Percentiles rank a stretch among this genome's conserved stretches.
Conservation (phyloP, 1,139 yeast genomes). For the Taphrina flavorubra region DNA sequence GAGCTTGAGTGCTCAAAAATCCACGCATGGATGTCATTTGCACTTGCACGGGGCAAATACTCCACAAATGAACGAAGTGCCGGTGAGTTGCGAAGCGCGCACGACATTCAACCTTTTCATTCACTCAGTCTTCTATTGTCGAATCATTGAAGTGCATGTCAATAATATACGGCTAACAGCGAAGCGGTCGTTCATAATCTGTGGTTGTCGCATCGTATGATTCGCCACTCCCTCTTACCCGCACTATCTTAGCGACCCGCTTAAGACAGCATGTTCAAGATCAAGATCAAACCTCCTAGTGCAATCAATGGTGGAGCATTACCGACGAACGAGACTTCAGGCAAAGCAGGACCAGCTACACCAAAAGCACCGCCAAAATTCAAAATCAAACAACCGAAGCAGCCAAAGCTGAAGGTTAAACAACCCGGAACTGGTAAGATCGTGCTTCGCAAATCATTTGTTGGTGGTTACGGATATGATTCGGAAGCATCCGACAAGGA, state of each 20-base stretch:
- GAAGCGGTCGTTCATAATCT: too few relatives aligned
- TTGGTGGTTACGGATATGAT: constrained; percentile 95
- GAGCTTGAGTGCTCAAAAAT: too few relatives aligned
- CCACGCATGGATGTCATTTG: not conserved
- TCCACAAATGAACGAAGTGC: not conserved
- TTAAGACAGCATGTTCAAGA: constrained; percentile 14
- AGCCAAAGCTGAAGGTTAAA: constrained; percentile 27
- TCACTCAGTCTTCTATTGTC: too few relatives aligned
- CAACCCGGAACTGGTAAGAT: constrained; percentile 31
- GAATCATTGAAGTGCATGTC: too few relatives aligned
- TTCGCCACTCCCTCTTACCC: not conserved
- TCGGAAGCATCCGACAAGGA: constrained; percentile 96
- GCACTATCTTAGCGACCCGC: not conserved
- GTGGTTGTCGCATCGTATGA: not conserved
- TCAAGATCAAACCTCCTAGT: constrained; percentile 33
- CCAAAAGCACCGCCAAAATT: constrained; percentile 22
- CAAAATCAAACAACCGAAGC: constrained; percentile 39
- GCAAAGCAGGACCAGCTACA: constrained; percentile 4
- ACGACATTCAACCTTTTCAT: too few relatives aligned
- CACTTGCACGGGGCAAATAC: not conserved
- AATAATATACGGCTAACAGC: too few relatives aligned
- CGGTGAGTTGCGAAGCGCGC: not conserved
- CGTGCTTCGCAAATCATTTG: constrained; percentile 52
- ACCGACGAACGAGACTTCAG: not conserved
- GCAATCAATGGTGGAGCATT: constrained; percentile 8